These are phyloP conservation scores for Geotrichum macrosporum DNA, from an alignment of 1,139 yeast genomes.

Conservation along the genomic window DNA sequence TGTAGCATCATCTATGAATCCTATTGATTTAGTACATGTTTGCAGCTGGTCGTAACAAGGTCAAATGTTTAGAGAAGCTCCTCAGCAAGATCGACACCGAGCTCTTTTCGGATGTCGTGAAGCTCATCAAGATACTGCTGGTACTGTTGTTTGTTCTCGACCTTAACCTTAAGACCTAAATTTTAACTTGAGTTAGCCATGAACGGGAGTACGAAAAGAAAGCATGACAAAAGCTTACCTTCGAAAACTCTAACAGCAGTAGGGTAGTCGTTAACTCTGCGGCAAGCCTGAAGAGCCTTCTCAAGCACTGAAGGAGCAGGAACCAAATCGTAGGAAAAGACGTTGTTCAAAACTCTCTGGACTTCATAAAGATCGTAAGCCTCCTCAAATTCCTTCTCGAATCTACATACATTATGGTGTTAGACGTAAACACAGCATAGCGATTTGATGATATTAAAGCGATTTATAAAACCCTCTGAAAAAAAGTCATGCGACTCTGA, in stretches of 20 bases:
- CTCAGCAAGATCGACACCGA: conserved; percentile 90
- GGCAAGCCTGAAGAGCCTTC: conserved; percentile 94
- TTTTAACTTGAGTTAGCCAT: neutral
- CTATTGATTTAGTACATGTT: conserved; percentile 1
- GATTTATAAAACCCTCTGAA: too few species aligned
- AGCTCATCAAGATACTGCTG: conserved; percentile 93
- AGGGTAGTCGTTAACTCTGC: conserved; percentile 98
- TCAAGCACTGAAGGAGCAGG: conserved; percentile 97
- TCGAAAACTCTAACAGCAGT: conserved; percentile 98
- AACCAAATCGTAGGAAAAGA: conserved; percentile 95
- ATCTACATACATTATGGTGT: conserved; percentile 50
- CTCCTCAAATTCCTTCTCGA: conserved; percentile 94
- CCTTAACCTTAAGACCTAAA: conserved; percentile 79
- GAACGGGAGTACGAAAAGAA: neutral
- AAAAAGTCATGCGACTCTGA: conserved; percentile 18
- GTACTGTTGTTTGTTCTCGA: conserved; percentile 89
- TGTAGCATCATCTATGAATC: conserved; percentile 7
- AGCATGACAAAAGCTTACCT: conserved; percentile 36
- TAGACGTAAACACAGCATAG: too few species aligned
- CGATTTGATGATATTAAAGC: too few species aligned
- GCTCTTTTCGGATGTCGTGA: conserved; percentile 83
- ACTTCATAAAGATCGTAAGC: conserved; percentile 98
- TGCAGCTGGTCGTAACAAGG: neutral
- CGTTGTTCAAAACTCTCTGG: conserved; percentile 89
- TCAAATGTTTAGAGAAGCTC: conserved; percentile 52